Percentiles rank a stretch among this genome's conserved stretches.
Evolutionary conservation across 83 land plant species (phyloP).

Genomic region (Larix sibirica): DNA sequence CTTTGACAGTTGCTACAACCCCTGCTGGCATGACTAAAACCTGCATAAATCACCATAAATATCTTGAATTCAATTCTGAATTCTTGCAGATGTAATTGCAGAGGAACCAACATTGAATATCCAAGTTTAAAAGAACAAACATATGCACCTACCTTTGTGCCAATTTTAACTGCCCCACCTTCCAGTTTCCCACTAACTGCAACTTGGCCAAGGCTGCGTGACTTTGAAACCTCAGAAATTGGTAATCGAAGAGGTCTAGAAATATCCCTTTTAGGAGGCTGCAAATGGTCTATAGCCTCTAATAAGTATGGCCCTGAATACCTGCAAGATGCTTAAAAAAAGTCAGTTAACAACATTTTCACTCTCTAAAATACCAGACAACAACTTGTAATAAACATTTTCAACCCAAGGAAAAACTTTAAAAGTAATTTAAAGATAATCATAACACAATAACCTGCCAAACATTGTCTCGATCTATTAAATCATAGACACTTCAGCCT

Average conservation of each 20-base stretch:
- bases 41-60: slow-evolving; percentile 37
- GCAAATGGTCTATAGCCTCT: slow-evolving; percentile 76
- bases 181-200: slow-evolving; percentile 88
- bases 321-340: slow-evolving; percentile 49
- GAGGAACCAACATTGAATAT: neutral
- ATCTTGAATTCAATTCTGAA: neutral
- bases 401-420: neutral
- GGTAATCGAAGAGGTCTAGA: slow-evolving; percentile 80
- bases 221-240: slow-evolving; percentile 77
- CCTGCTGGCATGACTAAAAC: slow-evolving; percentile 89
- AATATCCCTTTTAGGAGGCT: slow-evolving; percentile 73
- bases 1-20: slow-evolving; percentile 61
- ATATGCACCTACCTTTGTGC: slow-evolving; percentile 65
- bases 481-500: neutral
- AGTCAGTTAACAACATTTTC: neutral
- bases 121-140: neutral
- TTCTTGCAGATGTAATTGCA: neutral
- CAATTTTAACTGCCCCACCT: slow-evolving; percentile 82
- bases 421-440: neutral
- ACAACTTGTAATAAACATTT: neutral
- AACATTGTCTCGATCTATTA: neutral
- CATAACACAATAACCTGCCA: neutral
- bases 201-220: slow-evolving; percentile 68
- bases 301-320: slow-evolving; percentile 62
- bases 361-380: no score